Conservation (phyloP, 345 rosid species). For the Eucalyptus sp. region DNA sequence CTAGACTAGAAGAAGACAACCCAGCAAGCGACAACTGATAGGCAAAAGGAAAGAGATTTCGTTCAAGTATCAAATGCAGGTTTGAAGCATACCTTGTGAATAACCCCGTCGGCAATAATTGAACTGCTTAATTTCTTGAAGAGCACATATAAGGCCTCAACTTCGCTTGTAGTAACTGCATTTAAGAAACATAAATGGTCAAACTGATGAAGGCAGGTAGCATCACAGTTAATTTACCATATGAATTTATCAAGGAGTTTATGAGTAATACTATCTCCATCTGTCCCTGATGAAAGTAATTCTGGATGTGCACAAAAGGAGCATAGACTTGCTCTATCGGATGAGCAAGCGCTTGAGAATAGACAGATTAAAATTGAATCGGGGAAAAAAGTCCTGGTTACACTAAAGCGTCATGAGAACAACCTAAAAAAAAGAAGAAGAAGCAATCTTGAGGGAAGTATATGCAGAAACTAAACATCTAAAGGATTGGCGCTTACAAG, state of each 20-base stretch:
- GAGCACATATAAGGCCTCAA: conserved; percentile 72
- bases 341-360: neutral
- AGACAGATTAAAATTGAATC: neutral
- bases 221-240: neutral
- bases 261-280: neutral
- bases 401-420: neutral
- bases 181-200: neutral
- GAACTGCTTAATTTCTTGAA: conserved; percentile 85
- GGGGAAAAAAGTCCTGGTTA: neutral
- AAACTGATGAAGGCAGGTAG: neutral
- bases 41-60: neutral
- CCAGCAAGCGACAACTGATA: neutral
- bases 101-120: conserved; percentile 67
- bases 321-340: neutral
- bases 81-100: conserved; percentile 55
- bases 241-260: neutral
- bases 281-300: neutral
- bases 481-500: conserved; percentile 29
- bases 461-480: neutral
- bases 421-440: neutral
- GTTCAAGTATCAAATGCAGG: neutral
- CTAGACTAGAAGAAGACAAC: neutral
- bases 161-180: conserved; percentile 76
- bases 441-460: neutral
- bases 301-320: neutral